Evolutionary conservation across 2,329 filamentous ascomycete genomes (phyloP).

Genomic region (Coniochaeta pulveracea): DNA sequence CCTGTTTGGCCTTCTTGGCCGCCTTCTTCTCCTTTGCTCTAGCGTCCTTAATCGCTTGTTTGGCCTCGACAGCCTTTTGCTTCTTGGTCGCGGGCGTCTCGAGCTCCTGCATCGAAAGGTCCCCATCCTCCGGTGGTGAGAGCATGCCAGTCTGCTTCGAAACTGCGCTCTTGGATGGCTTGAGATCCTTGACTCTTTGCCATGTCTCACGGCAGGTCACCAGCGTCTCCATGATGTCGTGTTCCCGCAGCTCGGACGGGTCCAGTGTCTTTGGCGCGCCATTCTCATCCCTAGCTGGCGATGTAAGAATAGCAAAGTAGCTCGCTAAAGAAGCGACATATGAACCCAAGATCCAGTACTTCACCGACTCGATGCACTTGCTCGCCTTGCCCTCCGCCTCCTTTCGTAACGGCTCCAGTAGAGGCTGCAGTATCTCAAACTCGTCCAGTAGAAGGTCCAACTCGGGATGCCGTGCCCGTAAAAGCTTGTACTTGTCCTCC

Average conservation of each 20-base stretch:
- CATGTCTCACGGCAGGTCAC: slow-evolving; percentile 73
- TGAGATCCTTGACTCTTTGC: slow-evolving; percentile 60
- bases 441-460: slow-evolving; percentile 80
- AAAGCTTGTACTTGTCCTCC: slow-evolving; percentile 63
- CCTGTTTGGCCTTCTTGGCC: slow-evolving; percentile 27
- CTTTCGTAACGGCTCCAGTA: slow-evolving; percentile 46
- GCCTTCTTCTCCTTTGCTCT: slow-evolving; percentile 28
- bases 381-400: slow-evolving; percentile 40
- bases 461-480: slow-evolving; percentile 80
- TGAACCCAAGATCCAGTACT: slow-evolving; percentile 70
- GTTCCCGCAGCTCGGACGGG: slow-evolving; percentile 73
- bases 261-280: slow-evolving; percentile 49
- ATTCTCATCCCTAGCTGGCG: slow-evolving; percentile 51
- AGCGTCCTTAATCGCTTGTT: slow-evolving; percentile 15
- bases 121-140: slow-evolving; percentile 20
- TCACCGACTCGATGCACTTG: slow-evolving; percentile 52
- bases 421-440: slow-evolving; percentile 59
- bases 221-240: slow-evolving; percentile 80
- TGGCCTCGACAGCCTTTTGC: slow-evolving; percentile 17
- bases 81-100: slow-evolving; percentile 9
- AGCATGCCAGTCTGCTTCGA: slow-evolving; percentile 18
- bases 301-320: slow-evolving; percentile 92
- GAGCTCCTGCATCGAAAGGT: slow-evolving; percentile 13
- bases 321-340: slow-evolving; percentile 81
- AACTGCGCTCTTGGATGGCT: slow-evolving; percentile 13